Evolutionary conservation across 2,329 filamentous ascomycete species (phyloP), one percentile per base, ranked within the genome.

Genomic region (Fusarium paranaense): DNA sequence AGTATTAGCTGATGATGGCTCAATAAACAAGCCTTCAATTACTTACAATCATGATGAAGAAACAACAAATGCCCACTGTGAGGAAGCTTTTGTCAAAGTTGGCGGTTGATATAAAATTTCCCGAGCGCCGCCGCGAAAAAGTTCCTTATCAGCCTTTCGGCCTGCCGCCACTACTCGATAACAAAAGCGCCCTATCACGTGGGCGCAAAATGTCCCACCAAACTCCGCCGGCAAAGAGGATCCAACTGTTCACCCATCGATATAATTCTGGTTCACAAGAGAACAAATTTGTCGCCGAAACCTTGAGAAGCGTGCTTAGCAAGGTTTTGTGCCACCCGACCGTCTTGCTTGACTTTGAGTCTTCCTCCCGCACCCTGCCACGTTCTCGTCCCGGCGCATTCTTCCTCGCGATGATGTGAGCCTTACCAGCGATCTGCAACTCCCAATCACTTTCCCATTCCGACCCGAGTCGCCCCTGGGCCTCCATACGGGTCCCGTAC

Each of bases 171-270:
- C 58, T 80, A 77, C 25, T 78, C 80, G 81, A 81, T 82, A 78
- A 62, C 54, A 40, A 65, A 67, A 58, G 70, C 74, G 69, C 79
- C 80, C 47, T 82, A 83, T 84, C 83, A 84, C 83, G 83, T 84
- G 83, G 81, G 79, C 78, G 80, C 79, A 82, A 79, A 80, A 77
- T 81, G 79, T 83, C 82, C 82, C 82, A 83, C 82, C 79, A 82
- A 80, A 79, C 72, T 78, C 68, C 73, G 78, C 75, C 71, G 63
- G 66, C 69, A 68, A 69, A 75, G 67, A 78, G 76, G 77, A 67
- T 64, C 76, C 62, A 70, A 60, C 69, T 75, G 64, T 69, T 78
- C 71, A 75, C 66, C 72, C 67, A 68, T 78, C 59, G 69, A 73
- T 73, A 74, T 72, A 78, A 78, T 77, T 79, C 78, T 72, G 59